Evolutionary conservation across 2,329 filamentous ascomycete genomes (phyloP), one percentile per base, ranked within the genome.

Genomic region (Lomentospora prolificans): DNA sequence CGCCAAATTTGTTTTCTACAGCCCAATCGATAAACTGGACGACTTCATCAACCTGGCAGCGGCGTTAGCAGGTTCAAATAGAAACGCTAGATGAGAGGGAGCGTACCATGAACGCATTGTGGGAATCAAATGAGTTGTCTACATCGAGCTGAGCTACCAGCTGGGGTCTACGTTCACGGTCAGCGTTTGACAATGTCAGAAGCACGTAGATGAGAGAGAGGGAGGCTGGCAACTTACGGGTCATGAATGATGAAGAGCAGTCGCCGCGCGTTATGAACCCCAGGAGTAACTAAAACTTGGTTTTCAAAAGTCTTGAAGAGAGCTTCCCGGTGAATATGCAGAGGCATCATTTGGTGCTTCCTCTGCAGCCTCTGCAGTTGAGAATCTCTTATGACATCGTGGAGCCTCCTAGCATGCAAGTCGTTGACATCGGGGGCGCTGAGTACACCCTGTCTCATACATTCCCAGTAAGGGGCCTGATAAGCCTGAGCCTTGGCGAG

Each of bases 181-280:
- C 30, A 33, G 30, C n/a, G n/a, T n/a, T n/a, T n/a, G n/a, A n/a
- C n/a, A n/a, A n/a, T n/a, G n/a, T n/a, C n/a, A n/a, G n/a, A n/a
- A n/a, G n/a, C n/a, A n/a, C n/a, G n/a, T n/a, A n/a, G n/a, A n/a
- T n/a, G n/a, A n/a, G n/a, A n/a, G n/a, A n/a, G n/a, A n/a, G n/a
- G n/a, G n/a, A n/a, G n/a, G n/a, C n/a, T n/a, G n/a, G 27, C 48
- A 30, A 76, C 86, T 76, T 70, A 90, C 78, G 92, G 89, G 64
- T 96, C 92, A 67, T 99, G 94, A 56, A 99, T 86, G 51, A 97
- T 86, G 9, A 99, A 74, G 10, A 99, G 67, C 3, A 97, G 75
- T 55, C 84, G 89, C 56, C 79, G 81, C 17, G 80, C 78, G 33
- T 79, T 72, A 57, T 82, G 75, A 55, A 94, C 82, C 48, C 84